These are phyloP conservation scores for Leishmania guyanensis DNA, from an alignment of 208 protist species.

Conservation along the genomic window DNA sequence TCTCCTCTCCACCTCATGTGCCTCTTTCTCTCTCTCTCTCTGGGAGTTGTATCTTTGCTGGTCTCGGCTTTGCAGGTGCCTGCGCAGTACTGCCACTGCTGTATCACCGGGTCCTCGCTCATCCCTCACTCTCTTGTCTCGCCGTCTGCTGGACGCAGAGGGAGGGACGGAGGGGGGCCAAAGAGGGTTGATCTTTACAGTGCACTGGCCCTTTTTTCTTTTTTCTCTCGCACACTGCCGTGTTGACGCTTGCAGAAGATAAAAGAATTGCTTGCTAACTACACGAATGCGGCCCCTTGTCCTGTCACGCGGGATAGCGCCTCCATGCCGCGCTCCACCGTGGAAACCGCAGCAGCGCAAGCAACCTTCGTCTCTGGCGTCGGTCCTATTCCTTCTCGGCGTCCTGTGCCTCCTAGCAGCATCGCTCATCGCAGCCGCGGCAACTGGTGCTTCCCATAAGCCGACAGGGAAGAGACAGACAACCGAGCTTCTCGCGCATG, in stretches of 20 bases:
- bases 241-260: not conserved
- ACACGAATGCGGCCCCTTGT: not conserved
- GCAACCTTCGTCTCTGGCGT: not conserved
- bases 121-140: not conserved
- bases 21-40: not conserved
- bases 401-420: not conserved
- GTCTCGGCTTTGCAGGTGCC: not conserved
- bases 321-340: not conserved
- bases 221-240: not conserved
- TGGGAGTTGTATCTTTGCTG: not conserved
- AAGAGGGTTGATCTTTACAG: not conserved
- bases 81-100: not conserved
- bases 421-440: not conserved
- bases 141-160: not conserved
- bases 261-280: not conserved
- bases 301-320: not conserved
- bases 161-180: not conserved
- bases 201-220: not conserved
- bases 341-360: not conserved
- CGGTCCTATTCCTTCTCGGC: not conserved
- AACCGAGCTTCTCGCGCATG: conserved; percentile 34
- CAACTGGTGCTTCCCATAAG: not conserved
- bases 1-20: not conserved
- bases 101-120: not conserved
- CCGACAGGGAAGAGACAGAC: not conserved